A percentile compares a stretch with the other conserved stretches of the same genome.
phyloP scores from a whole-genome alignment of 208 protist genomes.

The Wallacemonas sp. region DNA sequence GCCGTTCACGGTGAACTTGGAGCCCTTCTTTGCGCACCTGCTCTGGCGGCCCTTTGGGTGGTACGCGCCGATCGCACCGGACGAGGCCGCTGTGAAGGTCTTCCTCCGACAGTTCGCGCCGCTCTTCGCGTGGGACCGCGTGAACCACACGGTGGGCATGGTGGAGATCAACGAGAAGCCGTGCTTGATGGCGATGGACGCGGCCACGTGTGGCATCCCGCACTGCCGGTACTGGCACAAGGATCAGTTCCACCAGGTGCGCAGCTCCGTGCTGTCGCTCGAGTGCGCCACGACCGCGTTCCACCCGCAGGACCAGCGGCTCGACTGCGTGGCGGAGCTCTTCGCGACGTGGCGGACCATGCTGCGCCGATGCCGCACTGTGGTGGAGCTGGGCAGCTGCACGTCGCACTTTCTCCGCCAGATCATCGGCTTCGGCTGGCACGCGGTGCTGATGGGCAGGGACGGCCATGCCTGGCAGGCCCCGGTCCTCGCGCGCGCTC shows the following conservation, averaged over 20 bases:
- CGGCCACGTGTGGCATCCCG: constrained; percentile 33
- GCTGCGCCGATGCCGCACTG: constrained; percentile 16
- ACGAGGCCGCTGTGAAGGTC: neutral
- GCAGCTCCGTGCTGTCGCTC: neutral
- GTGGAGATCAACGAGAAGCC: constrained; percentile 62
- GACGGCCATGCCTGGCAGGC: constrained; percentile 2
- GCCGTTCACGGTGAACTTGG: constrained; percentile 14
- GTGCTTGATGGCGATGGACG: constrained; percentile 54
- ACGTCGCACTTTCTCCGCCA: constrained; percentile 25
- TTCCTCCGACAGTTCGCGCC: constrained; percentile 54
- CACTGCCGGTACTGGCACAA: constrained; percentile 72
- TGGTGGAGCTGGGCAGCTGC: constrained; percentile 27
- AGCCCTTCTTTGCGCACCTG: constrained; percentile 14
- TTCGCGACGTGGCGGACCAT: constrained; percentile 12
- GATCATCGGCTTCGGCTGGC: constrained; percentile 30
- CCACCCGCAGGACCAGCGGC: constrained; percentile 19
- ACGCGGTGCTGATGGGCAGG: constrained; percentile 5
- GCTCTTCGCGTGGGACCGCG: constrained; percentile 43
- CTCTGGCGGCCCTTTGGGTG: constrained; percentile 4
- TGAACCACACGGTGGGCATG: constrained; percentile 19
- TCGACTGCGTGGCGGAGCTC: constrained; percentile 31
- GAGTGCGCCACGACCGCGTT: constrained; percentile 3
- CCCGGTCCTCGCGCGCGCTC: neutral
- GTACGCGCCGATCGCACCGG: neutral
- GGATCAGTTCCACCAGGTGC: constrained; percentile 49